Base-by-base conservation (phyloP, 2,329 filamentous ascomycete species). In the Fusarium tricinctum region DNA sequence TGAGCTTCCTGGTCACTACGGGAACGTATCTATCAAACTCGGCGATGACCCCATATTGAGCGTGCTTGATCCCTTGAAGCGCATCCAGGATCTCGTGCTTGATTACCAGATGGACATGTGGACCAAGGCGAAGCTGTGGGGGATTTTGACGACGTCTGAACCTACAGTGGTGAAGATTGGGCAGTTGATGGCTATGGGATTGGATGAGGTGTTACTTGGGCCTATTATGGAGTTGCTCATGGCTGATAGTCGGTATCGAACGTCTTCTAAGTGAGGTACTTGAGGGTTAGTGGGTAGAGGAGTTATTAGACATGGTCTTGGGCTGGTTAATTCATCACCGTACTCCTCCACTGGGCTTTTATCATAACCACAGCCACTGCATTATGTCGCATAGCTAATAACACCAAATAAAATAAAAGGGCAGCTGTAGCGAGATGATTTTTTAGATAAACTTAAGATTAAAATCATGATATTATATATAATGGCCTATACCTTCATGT, bases 91-190 rank as follows among this genome's bases (percentile, higher is more conserved):
- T 13, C 43, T 73, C 0, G 46, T 77, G 6, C 46, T 69, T 23
- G 73, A 77, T 30, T 74, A 60, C 10, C 75, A 77, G 54, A 74
- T 75, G 48, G 73, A 72, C 5, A 74, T 75, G 49, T 55, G 49
- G 38, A 46, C 60, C 10, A 77, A 77, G 43, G 71, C 74, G 20
- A 70, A 63, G 28, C 54, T 77, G 3, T 75, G 72, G 74, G 48
- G 65, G 6, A 52, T 68, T 26, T 28, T 74, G 4, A 58, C 51
- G 23, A 53, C 68, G 9, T 45, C 62, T 14, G 58, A 69, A 17
- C 58, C 69, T 1, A 53, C 50, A 1, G 47, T 55, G 3, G 52
- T 70, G 28, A 71, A 75, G 66, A 51, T 75, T 32, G 72, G 71
- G 8, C 62, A 67, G 8, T 35, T 78, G 40, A 60, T 70, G 56